phyloP scores from a whole-genome alignment of 345 rosid genomes.

The Camelina neglecta region DNA sequence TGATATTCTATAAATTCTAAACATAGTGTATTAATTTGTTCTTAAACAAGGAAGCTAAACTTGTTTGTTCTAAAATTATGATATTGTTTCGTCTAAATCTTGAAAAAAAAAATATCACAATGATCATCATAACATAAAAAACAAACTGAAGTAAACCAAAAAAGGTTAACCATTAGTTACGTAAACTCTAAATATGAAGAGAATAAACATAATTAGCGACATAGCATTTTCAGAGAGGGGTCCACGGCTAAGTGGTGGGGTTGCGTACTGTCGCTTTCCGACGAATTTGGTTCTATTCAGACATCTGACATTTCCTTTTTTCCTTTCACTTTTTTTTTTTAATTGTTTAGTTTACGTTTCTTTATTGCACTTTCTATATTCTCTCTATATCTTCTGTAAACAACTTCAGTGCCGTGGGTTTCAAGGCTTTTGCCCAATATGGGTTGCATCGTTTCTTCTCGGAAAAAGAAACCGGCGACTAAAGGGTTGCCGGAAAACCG shows the following conservation, averaged over 20 bases:
- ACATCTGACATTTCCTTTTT: conserved; percentile 13
- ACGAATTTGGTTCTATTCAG: conserved; percentile 43
- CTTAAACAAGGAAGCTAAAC: background rate
- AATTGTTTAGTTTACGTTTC: conserved; percentile 25
- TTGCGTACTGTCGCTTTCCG: conserved; percentile 33
- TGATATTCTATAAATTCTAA: conserved; percentile 1
- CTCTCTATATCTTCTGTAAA: conserved; percentile 2
- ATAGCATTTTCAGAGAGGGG: too few relatives aligned
- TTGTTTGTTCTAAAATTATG: too few relatives aligned
- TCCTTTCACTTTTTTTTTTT: background rate
- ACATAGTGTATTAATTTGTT: conserved; percentile 8
- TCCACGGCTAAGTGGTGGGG: background rate
- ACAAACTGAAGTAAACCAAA: background rate
- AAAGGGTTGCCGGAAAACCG: conserved; percentile 18
- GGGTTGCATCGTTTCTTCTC: conserved; percentile 39
- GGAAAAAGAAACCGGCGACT: conserved; percentile 23
- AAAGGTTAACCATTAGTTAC: background rate
- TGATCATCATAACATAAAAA: too few relatives aligned
- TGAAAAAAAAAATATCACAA: background rate
- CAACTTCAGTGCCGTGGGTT: conserved; percentile 24
- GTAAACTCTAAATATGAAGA: background rate
- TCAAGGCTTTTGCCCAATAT: conserved; percentile 27
- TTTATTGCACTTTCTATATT: conserved; percentile 32
- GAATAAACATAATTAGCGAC: conserved; percentile 29
- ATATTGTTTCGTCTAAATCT: background rate